A percentile compares a stretch with the other conserved stretches of the same genome.
Conservation (phyloP, 2,329 filamentous ascomycete species). For the Pestalotiopsis sp. region DNA sequence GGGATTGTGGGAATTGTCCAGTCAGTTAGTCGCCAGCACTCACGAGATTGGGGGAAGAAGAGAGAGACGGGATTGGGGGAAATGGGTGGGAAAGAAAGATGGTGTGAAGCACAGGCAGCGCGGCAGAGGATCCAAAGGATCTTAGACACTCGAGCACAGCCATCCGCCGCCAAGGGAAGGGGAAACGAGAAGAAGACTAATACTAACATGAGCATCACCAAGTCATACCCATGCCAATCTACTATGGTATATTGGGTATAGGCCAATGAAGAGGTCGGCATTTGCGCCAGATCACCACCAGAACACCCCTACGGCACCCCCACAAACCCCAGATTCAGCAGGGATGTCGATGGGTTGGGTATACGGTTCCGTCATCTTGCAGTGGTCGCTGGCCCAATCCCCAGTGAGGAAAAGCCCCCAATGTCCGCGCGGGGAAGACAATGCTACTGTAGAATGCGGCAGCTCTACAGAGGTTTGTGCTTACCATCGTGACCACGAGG, state of each 20-base stretch:
- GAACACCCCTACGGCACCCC: not conserved
- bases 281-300: not conserved
- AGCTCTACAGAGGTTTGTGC: not conserved
- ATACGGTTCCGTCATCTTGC: slow-evolving; percentile 2
- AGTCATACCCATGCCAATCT: not conserved
- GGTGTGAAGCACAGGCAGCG: not conserved
- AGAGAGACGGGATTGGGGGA: not conserved
- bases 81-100: not conserved
- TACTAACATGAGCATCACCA: not conserved
- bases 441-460: slow-evolving; percentile 4
- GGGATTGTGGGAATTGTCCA: not conserved
- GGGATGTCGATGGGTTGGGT: not conserved
- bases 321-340: slow-evolving; percentile 2
- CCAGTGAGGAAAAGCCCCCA: not conserved
- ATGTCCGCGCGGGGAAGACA: slow-evolving; percentile 1
- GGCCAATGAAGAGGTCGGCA: slow-evolving; percentile 3
- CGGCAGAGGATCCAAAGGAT: not conserved
- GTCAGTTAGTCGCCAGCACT: not conserved
- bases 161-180: not conserved
- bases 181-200: not conserved
- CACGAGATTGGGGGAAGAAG: not conserved
- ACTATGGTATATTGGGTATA: not conserved
- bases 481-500: not conserved
- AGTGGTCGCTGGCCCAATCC: not conserved
- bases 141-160: not conserved